phyloP scores from a whole-genome alignment of 805 yeast genomes.

The Jamesozyma spencerorum region DNA sequence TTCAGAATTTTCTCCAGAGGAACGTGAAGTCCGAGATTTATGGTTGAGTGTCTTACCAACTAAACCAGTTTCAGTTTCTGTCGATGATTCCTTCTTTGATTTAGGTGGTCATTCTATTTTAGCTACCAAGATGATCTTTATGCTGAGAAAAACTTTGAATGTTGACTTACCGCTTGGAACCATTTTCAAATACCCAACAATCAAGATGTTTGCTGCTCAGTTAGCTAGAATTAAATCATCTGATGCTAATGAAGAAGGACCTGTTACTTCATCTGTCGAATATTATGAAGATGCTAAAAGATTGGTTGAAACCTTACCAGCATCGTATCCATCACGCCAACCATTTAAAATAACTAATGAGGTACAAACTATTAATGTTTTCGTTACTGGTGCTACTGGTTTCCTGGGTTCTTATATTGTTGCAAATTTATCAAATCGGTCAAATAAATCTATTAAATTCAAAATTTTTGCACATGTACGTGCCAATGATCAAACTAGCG shows the following conservation, averaged over 20 bases:
- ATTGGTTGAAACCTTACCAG: constrained; percentile 35
- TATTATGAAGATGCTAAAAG: constrained; percentile 71
- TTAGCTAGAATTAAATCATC: constrained; percentile 48
- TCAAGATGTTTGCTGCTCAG: constrained; percentile 66
- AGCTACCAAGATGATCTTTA: constrained; percentile 95
- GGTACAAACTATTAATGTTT: constrained; percentile 43
- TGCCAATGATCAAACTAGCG: constrained; percentile 60
- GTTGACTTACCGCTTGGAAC: constrained; percentile 84
- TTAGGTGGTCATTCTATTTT: constrained; percentile 96
- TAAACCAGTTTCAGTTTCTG: constrained; percentile 66
- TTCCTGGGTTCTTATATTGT: constrained; percentile 87
- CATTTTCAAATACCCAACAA: constrained; percentile 83
- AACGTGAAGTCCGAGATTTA: constrained; percentile 61
- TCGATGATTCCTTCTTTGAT: constrained; percentile 87
- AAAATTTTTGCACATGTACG: constrained; percentile 84
- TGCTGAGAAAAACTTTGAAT: constrained; percentile 65
- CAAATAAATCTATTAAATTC: constrained; percentile 33
- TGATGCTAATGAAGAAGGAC: constrained; percentile 33
- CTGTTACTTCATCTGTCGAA: constrained; percentile 26
- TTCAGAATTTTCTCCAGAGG: constrained; percentile 51
- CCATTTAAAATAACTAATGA: constrained; percentile 19
- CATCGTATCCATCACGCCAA: constrained; percentile 37
- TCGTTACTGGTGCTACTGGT: constrained; percentile 94
- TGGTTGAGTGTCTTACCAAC: constrained; percentile 85
- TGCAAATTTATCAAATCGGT: constrained; percentile 61